These are phyloP conservation scores for Gossypium turneri DNA, from an alignment of 345 rosid species.

Conservation along the genomic window DNA sequence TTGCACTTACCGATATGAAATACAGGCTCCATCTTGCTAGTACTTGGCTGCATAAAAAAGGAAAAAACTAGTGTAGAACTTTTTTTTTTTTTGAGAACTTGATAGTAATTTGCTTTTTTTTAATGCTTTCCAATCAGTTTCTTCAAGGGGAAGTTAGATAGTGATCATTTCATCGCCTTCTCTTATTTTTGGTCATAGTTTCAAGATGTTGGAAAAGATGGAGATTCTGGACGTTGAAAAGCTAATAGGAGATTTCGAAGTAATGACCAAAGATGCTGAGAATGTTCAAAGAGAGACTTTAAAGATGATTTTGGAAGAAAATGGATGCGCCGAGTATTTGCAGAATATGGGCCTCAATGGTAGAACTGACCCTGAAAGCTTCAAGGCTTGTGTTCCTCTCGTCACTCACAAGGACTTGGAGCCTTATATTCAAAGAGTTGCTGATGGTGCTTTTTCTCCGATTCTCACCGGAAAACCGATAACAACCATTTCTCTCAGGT, in stretches of 20 bases:
- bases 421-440: conserved; percentile 60
- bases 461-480: conserved; percentile 72
- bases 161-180: neutral
- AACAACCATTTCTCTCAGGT: conserved; percentile 82
- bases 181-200: neutral
- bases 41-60: too few species aligned
- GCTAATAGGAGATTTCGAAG: conserved; percentile 71
- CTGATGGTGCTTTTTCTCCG: conserved; percentile 63
- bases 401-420: conserved; percentile 69
- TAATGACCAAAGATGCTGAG: conserved; percentile 58
- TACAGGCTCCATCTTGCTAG: too few species aligned
- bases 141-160: too few species aligned
- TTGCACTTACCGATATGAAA: too few species aligned
- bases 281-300: conserved; percentile 67
- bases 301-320: conserved; percentile 60
- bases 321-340: conserved; percentile 67
- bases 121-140: too few species aligned
- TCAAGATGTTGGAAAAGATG: conserved; percentile 43
- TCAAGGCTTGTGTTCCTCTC: conserved; percentile 70
- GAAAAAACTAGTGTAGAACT: too few species aligned
- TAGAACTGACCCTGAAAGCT: conserved; percentile 65
- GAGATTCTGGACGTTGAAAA: conserved; percentile 40
- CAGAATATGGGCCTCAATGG: conserved; percentile 61
- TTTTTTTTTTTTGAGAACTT: too few species aligned
- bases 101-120: neutral